Percentiles rank a stretch among this genome's conserved stretches.
Evolutionary conservation across 805 yeast species (phyloP).

Genomic region (Saturnispora ahearnii): DNA sequence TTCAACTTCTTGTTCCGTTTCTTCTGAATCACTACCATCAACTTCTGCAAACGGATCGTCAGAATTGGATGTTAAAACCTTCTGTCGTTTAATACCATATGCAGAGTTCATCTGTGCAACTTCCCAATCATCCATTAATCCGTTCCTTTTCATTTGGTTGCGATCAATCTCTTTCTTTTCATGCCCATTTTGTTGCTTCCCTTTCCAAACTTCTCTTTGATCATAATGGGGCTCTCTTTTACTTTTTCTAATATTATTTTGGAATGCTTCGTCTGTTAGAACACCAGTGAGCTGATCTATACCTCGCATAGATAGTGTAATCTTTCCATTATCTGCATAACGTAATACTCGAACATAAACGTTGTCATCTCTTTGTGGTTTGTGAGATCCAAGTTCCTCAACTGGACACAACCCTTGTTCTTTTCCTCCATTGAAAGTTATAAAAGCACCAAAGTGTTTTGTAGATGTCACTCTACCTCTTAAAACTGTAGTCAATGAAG

Average conservation of each 20-base stretch:
- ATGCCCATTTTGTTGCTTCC: background rate
- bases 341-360: conserved; percentile 56
- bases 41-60: conserved; percentile 29
- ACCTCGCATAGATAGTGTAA: conserved; percentile 59
- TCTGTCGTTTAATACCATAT: conserved; percentile 22
- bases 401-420: conserved; percentile 66
- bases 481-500: conserved; percentile 30
- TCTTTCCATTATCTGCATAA: conserved; percentile 33
- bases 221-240: background rate
- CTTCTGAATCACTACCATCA: conserved; percentile 16
- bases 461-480: conserved; percentile 53
- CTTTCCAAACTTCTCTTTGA: background rate
- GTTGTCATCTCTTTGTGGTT: conserved; percentile 43
- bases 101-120: conserved; percentile 55
- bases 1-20: conserved; percentile 50
- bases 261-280: conserved; percentile 6
- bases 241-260: background rate
- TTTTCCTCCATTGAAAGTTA: conserved; percentile 35
- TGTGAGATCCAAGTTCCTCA: conserved; percentile 47
- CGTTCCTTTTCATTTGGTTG: conserved; percentile 8
- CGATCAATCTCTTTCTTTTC: background rate
- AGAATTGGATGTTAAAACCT: conserved; percentile 9
- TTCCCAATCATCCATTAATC: conserved; percentile 68
- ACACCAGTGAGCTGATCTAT: conserved; percentile 64
- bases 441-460: conserved; percentile 72